Evolutionary conservation across 345 rosid species (phyloP), one percentile per base, ranked within the genome.

Genomic region (Dipteronia sinensis): DNA sequence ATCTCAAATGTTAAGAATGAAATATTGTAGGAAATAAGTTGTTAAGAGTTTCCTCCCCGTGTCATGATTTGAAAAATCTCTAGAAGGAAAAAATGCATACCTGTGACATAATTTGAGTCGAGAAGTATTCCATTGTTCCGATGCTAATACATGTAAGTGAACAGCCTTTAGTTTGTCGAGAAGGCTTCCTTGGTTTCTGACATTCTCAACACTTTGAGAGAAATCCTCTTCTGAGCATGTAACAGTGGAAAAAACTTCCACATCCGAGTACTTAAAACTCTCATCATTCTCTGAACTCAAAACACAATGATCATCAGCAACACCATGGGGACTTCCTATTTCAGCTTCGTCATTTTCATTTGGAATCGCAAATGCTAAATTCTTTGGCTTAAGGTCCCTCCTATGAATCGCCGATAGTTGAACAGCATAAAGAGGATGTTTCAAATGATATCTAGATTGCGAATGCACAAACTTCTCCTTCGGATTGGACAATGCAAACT

Each of bases 101-200:
- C 88, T 88, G 65, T 89, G 90, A 79, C 89, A 89, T 78, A 61
- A 77, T 64, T 83, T 82, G 76, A 91, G 88, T 34, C 69, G 82
- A 75, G 93, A 87, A 80, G 89, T 81, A 80, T 88, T 88, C 93
- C 90, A 91, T 75, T 78, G 88, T 73, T 88, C 90, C n/a, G 91
- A 85, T 47, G 95, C 95, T 76, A 89, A 78, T 2, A 88, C 82
- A 82, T 88, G 93, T 29, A 90, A 88, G 66, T 72, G 82, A 76
- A 89, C 81, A 75, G 91, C 93, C 76, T 82, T 86, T 31, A 88
- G 79, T 84, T 88, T 87, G 11, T 86, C 87, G 1, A 87, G 83
- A 74, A 91, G 76, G 77, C 81, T 75, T 73, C 80, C 79, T 71
- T 70, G 55, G 64, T 79, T 63, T 17, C 58, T 66, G 23, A 64